Conservation (phyloP, 1,139 yeast genomes). For the Arxiozyma telluris region DNA sequence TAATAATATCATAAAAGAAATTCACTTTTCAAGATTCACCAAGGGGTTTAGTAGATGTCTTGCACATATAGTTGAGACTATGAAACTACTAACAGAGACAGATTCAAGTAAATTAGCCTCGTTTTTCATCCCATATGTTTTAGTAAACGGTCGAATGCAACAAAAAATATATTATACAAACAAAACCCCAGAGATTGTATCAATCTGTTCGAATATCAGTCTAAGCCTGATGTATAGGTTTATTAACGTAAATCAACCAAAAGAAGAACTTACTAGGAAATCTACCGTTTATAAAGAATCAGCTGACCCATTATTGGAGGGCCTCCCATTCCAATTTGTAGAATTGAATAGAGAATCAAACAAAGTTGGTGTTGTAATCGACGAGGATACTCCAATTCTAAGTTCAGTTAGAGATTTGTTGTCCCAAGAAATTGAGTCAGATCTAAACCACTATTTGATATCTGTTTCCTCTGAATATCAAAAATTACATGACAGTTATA, state of each 20-base stretch:
- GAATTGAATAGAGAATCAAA: background rate
- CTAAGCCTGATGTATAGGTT: slow-evolving; percentile 4
- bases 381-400: background rate
- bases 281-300: background rate
- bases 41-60: slow-evolving; percentile 4
- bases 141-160: slow-evolving; percentile 5
- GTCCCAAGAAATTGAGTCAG: slow-evolving; percentile 7
- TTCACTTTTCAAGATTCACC: slow-evolving; percentile 5
- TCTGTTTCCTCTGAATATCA: slow-evolving; percentile 8
- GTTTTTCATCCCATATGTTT: slow-evolving; percentile 7
- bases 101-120: slow-evolving; percentile 6
- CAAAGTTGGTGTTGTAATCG: background rate
- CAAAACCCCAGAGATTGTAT: slow-evolving; percentile 7
- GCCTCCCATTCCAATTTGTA: slow-evolving; percentile 1
- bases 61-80: background rate
- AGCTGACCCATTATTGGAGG: slow-evolving; percentile 1
- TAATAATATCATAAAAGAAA: background rate
- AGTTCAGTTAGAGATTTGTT: slow-evolving; percentile 1
- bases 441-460: slow-evolving; percentile 8
- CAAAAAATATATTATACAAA: slow-evolving; percentile 6
- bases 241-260: slow-evolving; percentile 3
- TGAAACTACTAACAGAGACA: background rate
- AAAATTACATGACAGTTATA: slow-evolving; percentile 4
- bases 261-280: background rate
- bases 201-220: slow-evolving; percentile 3